Evolutionary conservation across 768 basidiomycete species (phyloP), one percentile per base, ranked within the genome.

Genomic region (Lactarius hatsudake): DNA sequence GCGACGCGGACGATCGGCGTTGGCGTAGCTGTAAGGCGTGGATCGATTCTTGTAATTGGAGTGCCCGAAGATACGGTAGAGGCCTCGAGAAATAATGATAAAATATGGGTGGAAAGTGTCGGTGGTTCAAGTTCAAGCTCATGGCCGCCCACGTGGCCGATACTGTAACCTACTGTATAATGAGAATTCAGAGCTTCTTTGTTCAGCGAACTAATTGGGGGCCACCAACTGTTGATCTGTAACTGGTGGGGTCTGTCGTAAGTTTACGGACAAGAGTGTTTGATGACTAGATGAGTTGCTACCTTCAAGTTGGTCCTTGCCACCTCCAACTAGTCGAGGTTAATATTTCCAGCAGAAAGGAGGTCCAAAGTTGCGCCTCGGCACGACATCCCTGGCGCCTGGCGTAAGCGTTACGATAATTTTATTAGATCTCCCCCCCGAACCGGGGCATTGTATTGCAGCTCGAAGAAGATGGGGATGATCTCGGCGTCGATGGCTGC

Each of bases 41-140:
- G 13, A 94, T 79, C 59, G 74, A 80, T 71, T 94, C 88, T 74
- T 94, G 93, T 3, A 94, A 78, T 3, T 79, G 79, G 48, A 93
- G 83, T 0, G 89, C 86, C 43, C 80, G 81, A 9, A 78, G 75
- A 74, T 97, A 98, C 0, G 93, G 90, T 42, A 97, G 74, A 30
- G 94, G 95, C n/a, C 77, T 79, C 40, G 77, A 79, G 77, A 96
- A 96, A 74, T 85, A 80, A 74, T 96, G 91, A 76, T 87, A 94
- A 69, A 89, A 76, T 61, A 95, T 80, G 12, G 93, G 89, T 26
- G 87, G 83, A 38, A 86, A 73, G 30, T 13, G 48, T 23, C 48
- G 23, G 23, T 26, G 48, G 48, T 51, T 32, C 32, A 32, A 32
- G 32, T 51, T 53, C 51, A 28, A 26, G 23, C 6, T 15, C 45